Evolutionary conservation across 106 monocot species (phyloP), one percentile per base, ranked within the genome.

Genomic region (Acanthochlamys bracteata): DNA sequence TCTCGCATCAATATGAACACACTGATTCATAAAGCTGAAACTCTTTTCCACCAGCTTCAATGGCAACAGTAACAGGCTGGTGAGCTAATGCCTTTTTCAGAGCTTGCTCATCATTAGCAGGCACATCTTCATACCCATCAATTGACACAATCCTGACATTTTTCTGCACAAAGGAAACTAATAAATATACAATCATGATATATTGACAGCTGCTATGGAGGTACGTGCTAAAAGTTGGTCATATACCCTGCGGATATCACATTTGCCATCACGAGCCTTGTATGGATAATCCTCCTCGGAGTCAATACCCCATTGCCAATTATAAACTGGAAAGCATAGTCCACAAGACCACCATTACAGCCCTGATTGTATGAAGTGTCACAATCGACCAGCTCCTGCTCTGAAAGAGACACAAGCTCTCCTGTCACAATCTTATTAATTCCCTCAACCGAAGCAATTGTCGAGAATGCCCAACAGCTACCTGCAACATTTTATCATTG

Each of bases 1-100:
- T 8, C 10, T 43, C 10, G 13, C 7, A 54, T 10, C 6, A n/a
- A n/a, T 42, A 63, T 39, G 20, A 9, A 7, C 58, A 65, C 24
- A 80, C 80, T 42, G 80, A 80, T 57, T 71, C 25, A 66, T 80
- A 80, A 4, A 75, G 67, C 58, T 80, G 80, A 64, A 80, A 80
- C 13, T 60, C 66, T 57, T 75, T 71, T 15, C 80, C 80, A 13
- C 55, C 67, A 51, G 71, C 75, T 71, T 80, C 80, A 66, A 80
- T 71, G 8, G 80, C 80, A 63, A 80, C 75, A 57, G 70, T 71
- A 43, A 80, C 63, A 33, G 75, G 75, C 60, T 80, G 80, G 40
- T 66, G 53, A 16, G 80, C 80, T 19, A 80, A 23, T 47, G 80
- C 80, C 55, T 71, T 80, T 63, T 80, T 49, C 40, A 80, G 54